Conservation (phyloP, 352 stramenopile genomes). For the Phytophthora constricta region DNA sequence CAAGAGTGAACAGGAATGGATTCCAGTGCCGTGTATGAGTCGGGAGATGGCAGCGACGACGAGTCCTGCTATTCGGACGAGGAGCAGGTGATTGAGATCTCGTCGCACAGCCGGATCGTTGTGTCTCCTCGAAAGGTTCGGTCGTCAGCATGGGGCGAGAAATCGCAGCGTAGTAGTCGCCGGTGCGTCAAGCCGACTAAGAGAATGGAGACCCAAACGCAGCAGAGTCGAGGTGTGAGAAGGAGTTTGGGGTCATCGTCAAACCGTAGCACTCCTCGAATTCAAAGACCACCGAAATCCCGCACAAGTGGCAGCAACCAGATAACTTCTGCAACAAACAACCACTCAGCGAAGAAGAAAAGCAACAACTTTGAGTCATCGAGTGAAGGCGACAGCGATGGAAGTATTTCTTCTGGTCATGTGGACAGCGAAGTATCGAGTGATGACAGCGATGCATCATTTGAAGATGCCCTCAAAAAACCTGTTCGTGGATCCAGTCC, state of each 20-base stretch:
- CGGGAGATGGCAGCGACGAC: conserved; percentile 13
- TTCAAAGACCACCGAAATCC: not conserved
- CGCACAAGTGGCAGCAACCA: conserved; percentile 1
- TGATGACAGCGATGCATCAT: conserved; percentile 15
- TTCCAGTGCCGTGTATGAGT: conserved; percentile 24
- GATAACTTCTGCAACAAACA: not conserved
- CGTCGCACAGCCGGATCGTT: conserved; percentile 62
- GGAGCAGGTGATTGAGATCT: conserved; percentile 65
- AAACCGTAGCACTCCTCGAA: not conserved
- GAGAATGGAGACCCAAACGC: conserved; percentile 1
- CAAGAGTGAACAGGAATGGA: conserved; percentile 24
- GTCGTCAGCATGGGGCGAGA: conserved; percentile 22
- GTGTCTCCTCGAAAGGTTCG: conserved; percentile 55
- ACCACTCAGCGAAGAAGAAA: conserved; percentile 14
- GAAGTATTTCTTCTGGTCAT: conserved; percentile 5
- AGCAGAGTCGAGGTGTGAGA: conserved; percentile 4
- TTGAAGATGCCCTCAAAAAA: conserved; percentile 7
- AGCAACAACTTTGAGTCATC: conserved; percentile 13
- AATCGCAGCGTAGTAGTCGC: conserved; percentile 12
- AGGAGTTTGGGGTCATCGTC: not conserved
- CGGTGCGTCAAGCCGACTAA: not conserved
- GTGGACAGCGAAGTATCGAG: conserved; percentile 2
- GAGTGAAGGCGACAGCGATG: conserved; percentile 24
- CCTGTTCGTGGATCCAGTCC: conserved; percentile 6
- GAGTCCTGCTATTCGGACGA: conserved; percentile 34